A percentile compares a stretch with the other conserved stretches of the same genome.
These are phyloP conservation scores for Straminergon stramineum DNA, from an alignment of 225 moss, liverwort and hornwort species.

Conservation along the genomic window DNA sequence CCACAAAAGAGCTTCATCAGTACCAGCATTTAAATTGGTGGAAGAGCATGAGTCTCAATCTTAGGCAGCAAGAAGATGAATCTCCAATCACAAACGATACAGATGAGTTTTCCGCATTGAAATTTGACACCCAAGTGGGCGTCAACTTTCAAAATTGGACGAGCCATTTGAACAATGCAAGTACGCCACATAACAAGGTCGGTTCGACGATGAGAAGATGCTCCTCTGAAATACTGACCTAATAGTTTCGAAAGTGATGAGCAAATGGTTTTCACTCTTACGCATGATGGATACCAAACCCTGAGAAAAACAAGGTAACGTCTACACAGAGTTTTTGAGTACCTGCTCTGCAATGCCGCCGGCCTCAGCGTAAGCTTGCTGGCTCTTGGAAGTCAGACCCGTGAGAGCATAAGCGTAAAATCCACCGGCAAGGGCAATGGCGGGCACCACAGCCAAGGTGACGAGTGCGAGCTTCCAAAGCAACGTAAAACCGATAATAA, in stretches of 20 bases:
- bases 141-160: neutral
- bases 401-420: slow-evolving; percentile 38
- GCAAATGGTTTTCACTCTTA: neutral
- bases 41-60: neutral
- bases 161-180: neutral
- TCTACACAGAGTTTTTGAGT: neutral
- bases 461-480: slow-evolving; percentile 74
- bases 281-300: neutral
- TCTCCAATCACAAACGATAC: neutral
- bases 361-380: slow-evolving; percentile 53
- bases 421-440: slow-evolving; percentile 59
- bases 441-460: slow-evolving; percentile 70
- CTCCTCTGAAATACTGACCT: neutral
- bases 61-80: neutral
- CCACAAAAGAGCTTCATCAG: neutral
- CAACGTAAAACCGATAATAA: slow-evolving; percentile 40
- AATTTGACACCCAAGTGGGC: neutral
- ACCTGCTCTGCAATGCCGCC: slow-evolving; percentile 63
- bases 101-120: neutral
- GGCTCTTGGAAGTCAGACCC: slow-evolving; percentile 37
- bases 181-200: neutral
- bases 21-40: neutral
- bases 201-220: neutral
- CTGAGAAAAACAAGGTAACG: neutral
- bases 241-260: too few species aligned